Base-by-base conservation (phyloP, 345 rosid genomes). In the Lumnitzera racemosa region DNA sequence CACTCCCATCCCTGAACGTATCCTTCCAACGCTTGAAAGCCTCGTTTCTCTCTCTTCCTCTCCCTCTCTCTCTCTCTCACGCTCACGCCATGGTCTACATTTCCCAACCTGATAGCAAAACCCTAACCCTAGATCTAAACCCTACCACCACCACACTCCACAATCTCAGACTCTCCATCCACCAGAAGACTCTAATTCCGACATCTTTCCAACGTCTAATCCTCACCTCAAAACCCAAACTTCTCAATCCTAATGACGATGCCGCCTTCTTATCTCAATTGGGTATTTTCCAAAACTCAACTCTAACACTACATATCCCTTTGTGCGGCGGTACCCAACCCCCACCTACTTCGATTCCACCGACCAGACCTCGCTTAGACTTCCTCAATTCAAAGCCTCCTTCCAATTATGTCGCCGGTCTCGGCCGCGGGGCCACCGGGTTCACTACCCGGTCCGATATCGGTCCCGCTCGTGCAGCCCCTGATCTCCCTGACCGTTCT, bases 381-480 rank as follows among this genome's bases (percentile, higher is more conserved):
- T 92, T 87, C 62, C 88, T 92, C 56, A 82, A 85, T 62, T 90
- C 95, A 9, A 90, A 79, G 73, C 97, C 95, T 3, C 91, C 91
- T 4, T 55, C 90, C 0, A 92, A 92, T 15, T 92, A 92, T 59
- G 99, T 92, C 9, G 97, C 97, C n/a, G 96, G 97, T 13, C 75
- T 90, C 17, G 97, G 97, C 10, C 97, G 96, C 74, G 96, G 99
- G 25, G 99, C 99, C 47, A 94, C 96, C 0, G 95, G 99, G 0
- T 90, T 94, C 73, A 90, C 99, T 8, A 94, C 99, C n/a, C 81
- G 97, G 3, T 94, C 97, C 3, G 96, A 92, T 78, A 94, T 92
- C 27, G 97, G 97, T 51, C 98, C 95, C 0, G 96, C 97, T 55
- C 88, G 97, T 20, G 94, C 96, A 3, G 96, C 97, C 41, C 98